phyloP scores from a whole-genome alignment of 345 rosid genomes.

The Eucalyptus caleyi region DNA sequence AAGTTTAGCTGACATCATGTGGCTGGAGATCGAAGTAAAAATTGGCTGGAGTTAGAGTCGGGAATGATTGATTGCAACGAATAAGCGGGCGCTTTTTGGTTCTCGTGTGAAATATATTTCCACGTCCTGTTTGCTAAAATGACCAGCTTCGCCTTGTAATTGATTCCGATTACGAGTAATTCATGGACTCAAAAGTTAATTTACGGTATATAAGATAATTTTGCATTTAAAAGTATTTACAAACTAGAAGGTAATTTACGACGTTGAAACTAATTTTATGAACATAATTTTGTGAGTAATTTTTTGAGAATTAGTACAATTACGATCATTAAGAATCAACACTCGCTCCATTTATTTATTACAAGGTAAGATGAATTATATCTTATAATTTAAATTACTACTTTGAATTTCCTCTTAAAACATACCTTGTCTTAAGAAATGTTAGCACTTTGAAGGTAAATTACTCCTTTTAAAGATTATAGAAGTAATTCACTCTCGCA shows the following conservation, averaged over 20 bases:
- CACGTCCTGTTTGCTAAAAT: no score
- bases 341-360: background rate
- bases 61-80: no score
- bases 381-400: background rate
- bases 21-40: no score
- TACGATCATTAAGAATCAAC: background rate
- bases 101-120: no score
- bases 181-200: background rate
- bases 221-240: background rate
- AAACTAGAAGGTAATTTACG: rapidly evolving
- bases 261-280: background rate
- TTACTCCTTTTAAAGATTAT: background rate
- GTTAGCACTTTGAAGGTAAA: background rate
- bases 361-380: background rate
- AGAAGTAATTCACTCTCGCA: background rate
- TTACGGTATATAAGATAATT: background rate
- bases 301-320: background rate
- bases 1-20: no score
- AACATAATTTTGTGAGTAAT: background rate
- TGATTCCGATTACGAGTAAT: background rate
- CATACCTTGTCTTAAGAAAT: background rate
- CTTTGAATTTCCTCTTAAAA: no score
- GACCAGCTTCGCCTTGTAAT: no score
- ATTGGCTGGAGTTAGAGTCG: no score
- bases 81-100: no score